Base-by-base conservation (phyloP, 202 grass and related monocot genomes). In the Brachypodium distachyon region DNA sequence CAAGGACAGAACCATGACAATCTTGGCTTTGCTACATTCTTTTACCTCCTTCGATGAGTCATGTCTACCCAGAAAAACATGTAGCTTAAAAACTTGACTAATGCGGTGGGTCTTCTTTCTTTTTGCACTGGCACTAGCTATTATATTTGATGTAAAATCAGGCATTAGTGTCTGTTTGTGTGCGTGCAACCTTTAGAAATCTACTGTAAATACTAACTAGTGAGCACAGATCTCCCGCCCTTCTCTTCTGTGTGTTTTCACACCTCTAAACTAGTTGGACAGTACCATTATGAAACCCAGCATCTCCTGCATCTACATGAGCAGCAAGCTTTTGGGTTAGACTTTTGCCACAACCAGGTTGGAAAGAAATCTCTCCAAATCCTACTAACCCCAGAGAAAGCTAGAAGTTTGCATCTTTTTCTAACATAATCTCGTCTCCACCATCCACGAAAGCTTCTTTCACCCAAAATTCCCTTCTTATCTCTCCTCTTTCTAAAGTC, bases 291-390 rank as follows among this genome's bases (percentile, higher is more conserved):
- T 85, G 70, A 76, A 84, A 33, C 70, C 51, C 79, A 74, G 65
- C 65, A 58, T 79, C 80, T 48, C 59, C 54, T 85, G 82, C 86
- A 79, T 48, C 42, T 72, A 52, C 64, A 32, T 67, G 71, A 83
- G 84, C 43, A 73, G 49, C 59, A 67, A 81, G 21, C 79, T 80
- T 83, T 77, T 61, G 8, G 57, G 67, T 81, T 51, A 70, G 81
- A 85, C 89, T 88, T 91, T 74, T 62, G 71, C 70, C 77, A 71
- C 85, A 69, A 57, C 77, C 56, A 34, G 42, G 47, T 76, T 70
- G 78, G 74, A 71, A 84, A 78, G 74, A 91, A 91, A 91, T 91
- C 89, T 91, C 54, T 52, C 73, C 81, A 87, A 81, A 91, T 91
- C 89, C 78, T 85, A 85, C 82, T 91, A 54, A 88, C 85, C 73